Evolutionary conservation across 1,284 basidiomycete genomes (phyloP), one percentile per base, ranked within the genome.

Genomic region (Trametes pubescens): DNA sequence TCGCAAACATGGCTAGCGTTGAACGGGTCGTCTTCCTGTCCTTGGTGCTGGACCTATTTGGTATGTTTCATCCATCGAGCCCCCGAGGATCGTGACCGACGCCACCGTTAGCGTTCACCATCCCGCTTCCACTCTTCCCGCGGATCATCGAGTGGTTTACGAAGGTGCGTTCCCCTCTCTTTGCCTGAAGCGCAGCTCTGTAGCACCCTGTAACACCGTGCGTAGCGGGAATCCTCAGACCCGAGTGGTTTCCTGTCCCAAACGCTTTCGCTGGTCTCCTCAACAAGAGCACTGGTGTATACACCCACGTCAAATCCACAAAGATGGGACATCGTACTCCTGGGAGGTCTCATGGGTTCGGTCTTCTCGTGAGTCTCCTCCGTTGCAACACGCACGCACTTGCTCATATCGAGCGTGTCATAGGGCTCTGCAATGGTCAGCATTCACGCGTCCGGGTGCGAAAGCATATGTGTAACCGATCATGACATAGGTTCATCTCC

Each of bases 51-150:
- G 94, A 96, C 76, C 86, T 96, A 21, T 91, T 96, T 64, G 88
- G 88, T 87, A 68, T 65, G 84, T 57, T 9, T 46, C 29, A 53
- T 40, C 21, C 26, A 29, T 26, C 51, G 1, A 37, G 49, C 3
- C 34, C 26, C n/a, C 18, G 13, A 22, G 34, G 13, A 21, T 46
- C 37, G n/a, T 48, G 24, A 40, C 21, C 46, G 35, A 40, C 61
- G 22, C 29, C 46, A 58, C 53, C 57, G 35, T 43, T 54, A 89
- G 94, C 94, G 14, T 96, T 96, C 77, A 96, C 95, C n/a, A 93
- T 96, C 49, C 94, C 94, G n/a, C 82, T 96, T 35, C 94, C 94
- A 37, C 85, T 96, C 44, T 96, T 96, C 77, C 95, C 94, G 51
- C 87, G 94, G 47, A 82, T 94, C 57, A 92, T 94, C 56, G 91